Base-by-base conservation (phyloP, 2,329 filamentous ascomycete species). In the Septoria linicola region DNA sequence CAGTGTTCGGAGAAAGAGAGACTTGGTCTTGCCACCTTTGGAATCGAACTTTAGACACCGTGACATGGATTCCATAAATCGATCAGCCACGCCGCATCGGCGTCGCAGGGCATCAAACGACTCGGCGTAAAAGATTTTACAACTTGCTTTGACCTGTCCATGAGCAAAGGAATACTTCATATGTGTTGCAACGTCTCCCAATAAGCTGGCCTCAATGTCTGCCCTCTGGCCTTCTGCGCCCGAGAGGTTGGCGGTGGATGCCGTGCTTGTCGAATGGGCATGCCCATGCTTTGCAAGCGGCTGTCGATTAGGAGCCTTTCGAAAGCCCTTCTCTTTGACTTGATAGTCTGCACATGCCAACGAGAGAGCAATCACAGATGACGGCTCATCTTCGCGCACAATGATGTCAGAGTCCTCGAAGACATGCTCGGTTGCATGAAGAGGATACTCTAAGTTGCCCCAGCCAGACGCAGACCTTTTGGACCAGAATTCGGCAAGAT, bases 41-140 rank as follows among this genome's bases (percentile, higher is more conserved):
- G 89, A 96, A 71, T 99, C 93, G 88, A 92, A 99, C 70, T 97
- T 96, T 16, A 95, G 80, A 71, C 95, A 99, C 16, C 93, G 84
- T 6, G 93, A 97, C 17, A 99, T 76, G 1, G 91, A 96, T 68
- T 99, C 93, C 20, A 97, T 84, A 59, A 99, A 95, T 30, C 93
- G 87, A 66, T 97, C 91, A 1, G 89, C 85, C 7, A 96, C 87
- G 13, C 92, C 92, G 59, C 92, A 97, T 70, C 96, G 96, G 50
- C 88, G 82, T 49, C 93, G 84, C 32, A 99, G 79, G 2, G 93
- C 93, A 71, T 99, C 93, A 62, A 99, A 99, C 58, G 96, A 93
- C 69, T 97, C 93, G 0, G 93, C 93, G 64, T 95, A 99, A 71
- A 99, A 97, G 40, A 99, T 93, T 72, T 99, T 99, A 76, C 95